Conservation (phyloP, 768 basidiomycete species). For the Gymnopilus junonius region DNA sequence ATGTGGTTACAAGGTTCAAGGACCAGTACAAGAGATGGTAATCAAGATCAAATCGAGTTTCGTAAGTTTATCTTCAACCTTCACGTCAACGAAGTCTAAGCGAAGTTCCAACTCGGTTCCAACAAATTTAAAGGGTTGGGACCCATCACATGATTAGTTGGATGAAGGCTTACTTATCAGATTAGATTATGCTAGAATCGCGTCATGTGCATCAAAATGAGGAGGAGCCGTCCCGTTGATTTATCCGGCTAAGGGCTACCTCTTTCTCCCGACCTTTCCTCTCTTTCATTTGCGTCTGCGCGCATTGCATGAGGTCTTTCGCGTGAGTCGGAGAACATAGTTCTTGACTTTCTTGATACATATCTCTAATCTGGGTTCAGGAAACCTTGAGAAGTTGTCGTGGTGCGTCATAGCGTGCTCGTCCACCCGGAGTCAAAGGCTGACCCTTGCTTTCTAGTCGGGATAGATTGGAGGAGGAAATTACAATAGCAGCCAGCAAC, state of each 20-base stretch:
- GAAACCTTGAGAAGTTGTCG: neutral
- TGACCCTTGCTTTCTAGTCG: neutral
- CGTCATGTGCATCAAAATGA: slow-evolving; percentile 5
- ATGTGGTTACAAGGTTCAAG: too few relatives aligned
- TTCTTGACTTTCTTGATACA: neutral
- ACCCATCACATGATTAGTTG: too few relatives aligned
- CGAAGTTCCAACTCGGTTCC: too few relatives aligned
- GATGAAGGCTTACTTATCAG: neutral
- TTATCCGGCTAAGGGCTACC: neutral
- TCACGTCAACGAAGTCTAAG: too few relatives aligned
- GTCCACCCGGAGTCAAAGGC: neutral
- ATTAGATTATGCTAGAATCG: neutral
- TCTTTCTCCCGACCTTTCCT: neutral
- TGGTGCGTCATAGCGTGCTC: neutral
- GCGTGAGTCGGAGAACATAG: neutral
- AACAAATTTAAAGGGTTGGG: too few relatives aligned
- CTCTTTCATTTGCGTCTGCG: neutral
- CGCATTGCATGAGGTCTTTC: neutral
- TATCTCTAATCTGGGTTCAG: neutral
- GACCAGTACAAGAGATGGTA: too few relatives aligned
- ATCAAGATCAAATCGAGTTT: too few relatives aligned
- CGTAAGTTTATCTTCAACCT: too few relatives aligned
- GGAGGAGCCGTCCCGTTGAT: neutral
- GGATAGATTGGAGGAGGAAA: neutral
- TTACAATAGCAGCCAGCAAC: too few relatives aligned